A percentile compares a stretch with the other conserved stretches of the same genome.
Evolutionary conservation across 179 eudicot genomes (phyloP).

Genomic region (Vitellaria paradoxa): DNA sequence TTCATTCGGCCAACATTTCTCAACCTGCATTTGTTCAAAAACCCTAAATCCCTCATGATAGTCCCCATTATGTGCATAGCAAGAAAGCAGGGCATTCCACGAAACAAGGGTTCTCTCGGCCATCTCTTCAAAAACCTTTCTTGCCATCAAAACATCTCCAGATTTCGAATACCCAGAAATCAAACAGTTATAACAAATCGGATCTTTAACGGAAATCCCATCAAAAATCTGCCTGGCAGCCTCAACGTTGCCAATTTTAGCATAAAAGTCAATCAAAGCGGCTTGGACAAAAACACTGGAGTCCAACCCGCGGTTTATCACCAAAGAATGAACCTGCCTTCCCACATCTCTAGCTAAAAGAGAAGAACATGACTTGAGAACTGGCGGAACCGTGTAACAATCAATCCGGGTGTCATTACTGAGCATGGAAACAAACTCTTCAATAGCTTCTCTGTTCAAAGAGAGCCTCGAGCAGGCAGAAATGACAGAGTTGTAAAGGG

Average conservation of each 20-base stretch:
- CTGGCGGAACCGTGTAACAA: conserved; percentile 38
- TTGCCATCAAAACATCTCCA: conserved; percentile 43
- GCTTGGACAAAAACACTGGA: conserved; percentile 44
- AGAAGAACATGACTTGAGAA: conserved; percentile 48
- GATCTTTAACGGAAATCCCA: conserved; percentile 40
- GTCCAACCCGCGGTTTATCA: conserved; percentile 39
- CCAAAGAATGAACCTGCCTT: conserved; percentile 49
- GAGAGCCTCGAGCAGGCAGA: conserved; percentile 34
- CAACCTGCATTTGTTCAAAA: conserved; percentile 46
- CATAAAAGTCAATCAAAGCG: conserved; percentile 56
- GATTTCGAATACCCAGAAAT: conserved; percentile 46
- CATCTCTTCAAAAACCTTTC: conserved; percentile 58
- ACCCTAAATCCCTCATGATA: conserved; percentile 42
- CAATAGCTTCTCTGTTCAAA: conserved; percentile 35
- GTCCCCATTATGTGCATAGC: conserved; percentile 45
- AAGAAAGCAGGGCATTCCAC: conserved; percentile 57
- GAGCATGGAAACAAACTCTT: conserved; percentile 43
- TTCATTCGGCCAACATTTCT: conserved; percentile 38
- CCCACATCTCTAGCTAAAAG: conserved; percentile 37
- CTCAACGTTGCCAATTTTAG: conserved; percentile 45
- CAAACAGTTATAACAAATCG: conserved; percentile 51
- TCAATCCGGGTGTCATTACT: conserved; percentile 21
- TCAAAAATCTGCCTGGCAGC: conserved; percentile 52
- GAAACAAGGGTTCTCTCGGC: conserved; percentile 43
- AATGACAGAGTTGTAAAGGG: conserved; percentile 37